A percentile compares a stretch with the other conserved stretches of the same genome.
Conservation (phyloP, 768 basidiomycete genomes). For the Pholiota molesta region DNA sequence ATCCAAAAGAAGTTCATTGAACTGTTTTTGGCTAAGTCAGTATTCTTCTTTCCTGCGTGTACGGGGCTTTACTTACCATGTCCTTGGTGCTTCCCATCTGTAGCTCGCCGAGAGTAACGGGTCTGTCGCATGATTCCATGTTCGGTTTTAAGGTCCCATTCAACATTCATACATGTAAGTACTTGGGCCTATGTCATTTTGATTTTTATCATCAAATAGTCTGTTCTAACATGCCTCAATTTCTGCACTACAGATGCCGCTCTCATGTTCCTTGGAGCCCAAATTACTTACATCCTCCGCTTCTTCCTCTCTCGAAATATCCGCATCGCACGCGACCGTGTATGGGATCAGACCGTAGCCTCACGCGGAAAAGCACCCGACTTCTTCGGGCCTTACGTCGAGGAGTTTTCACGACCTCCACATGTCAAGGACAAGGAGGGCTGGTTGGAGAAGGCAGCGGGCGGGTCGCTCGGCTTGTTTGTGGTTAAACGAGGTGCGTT, state of each 20-base stretch:
- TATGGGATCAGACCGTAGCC: constrained; percentile 79
- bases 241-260: constrained; percentile 66
- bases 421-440: constrained; percentile 32
- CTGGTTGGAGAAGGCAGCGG: constrained; percentile 36
- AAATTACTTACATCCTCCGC: constrained; percentile 72
- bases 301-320: constrained; percentile 89
- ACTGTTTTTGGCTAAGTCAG: constrained; percentile 64
- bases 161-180: constrained; percentile 69
- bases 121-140: constrained; percentile 62
- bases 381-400: constrained; percentile 85
- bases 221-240: background rate
- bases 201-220: background rate
- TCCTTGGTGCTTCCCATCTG: background rate
- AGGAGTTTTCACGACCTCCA: constrained; percentile 77
- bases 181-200: background rate
- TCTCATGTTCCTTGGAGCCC: constrained; percentile 70
- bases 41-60: background rate
- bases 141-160: constrained; percentile 72
- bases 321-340: constrained; percentile 74
- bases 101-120: constrained; percentile 67
- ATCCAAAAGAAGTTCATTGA: constrained; percentile 71
- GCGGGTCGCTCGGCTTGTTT: constrained; percentile 41
- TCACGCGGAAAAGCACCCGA: constrained; percentile 82
- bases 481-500: constrained; percentile 49
- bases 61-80: background rate